These are phyloP conservation scores for Botryotinia convoluta DNA, from an alignment of 2,329 filamentous ascomycete species.

Conservation along the genomic window DNA sequence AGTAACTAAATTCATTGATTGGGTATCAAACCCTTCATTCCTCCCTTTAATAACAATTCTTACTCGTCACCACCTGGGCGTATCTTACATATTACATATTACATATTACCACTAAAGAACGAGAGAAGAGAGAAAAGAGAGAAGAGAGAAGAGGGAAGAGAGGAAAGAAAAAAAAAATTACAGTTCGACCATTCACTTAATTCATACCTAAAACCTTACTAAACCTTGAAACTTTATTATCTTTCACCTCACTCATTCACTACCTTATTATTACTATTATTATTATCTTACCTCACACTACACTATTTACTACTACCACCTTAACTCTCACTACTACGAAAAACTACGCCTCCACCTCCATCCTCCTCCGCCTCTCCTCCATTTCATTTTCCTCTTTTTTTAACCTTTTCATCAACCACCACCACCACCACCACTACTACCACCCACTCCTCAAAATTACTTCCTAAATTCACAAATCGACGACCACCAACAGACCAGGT, in stretches of 20 bases:
- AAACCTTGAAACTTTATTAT: neutral
- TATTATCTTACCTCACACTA: neutral
- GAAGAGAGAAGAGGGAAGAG: neutral
- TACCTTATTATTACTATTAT: neutral
- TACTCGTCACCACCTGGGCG: neutral
- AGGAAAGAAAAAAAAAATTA: neutral
- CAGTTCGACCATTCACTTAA: neutral
- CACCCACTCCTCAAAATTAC: neutral
- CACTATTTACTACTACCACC: neutral
- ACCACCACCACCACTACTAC: neutral
- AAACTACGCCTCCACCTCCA: neutral
- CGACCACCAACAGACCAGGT: conserved; percentile 10
- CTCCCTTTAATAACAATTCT: neutral
- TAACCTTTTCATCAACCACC: neutral
- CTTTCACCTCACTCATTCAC: neutral
- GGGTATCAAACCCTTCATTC: conserved; percentile 9
- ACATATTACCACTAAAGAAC: neutral
- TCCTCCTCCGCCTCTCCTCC: conserved; percentile 9
- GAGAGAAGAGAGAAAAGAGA: neutral
- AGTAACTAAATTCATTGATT: neutral
- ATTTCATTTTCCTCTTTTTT: conserved; percentile 9
- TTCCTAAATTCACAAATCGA: neutral
- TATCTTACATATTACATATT: neutral
- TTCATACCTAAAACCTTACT: neutral
- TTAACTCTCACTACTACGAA: neutral